Conservation (phyloP, 768 basidiomycete genomes). For the Obba rivulosa region DNA sequence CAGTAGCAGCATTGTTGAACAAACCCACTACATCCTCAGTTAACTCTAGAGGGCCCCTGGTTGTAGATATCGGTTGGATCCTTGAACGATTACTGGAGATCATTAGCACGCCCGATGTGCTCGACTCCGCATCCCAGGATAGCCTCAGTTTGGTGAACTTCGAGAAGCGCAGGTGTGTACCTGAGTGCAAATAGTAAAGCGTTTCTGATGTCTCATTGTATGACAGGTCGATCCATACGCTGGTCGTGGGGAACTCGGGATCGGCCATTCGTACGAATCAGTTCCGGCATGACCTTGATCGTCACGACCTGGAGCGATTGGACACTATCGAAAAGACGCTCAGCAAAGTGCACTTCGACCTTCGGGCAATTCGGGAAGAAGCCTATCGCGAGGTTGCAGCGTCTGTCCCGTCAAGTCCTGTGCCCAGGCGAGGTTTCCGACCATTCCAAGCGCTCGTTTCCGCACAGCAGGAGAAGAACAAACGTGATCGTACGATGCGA, state of each 20-base stretch:
- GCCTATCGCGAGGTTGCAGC: slow-evolving; percentile 58
- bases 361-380: slow-evolving; percentile 71
- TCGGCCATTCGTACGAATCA: slow-evolving; percentile 33
- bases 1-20: slow-evolving; percentile 50
- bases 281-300: slow-evolving; percentile 51
- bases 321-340: slow-evolving; percentile 73
- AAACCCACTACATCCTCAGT: slow-evolving; percentile 42
- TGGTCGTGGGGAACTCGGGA: slow-evolving; percentile 43
- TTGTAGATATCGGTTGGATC: slow-evolving; percentile 79
- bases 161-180: slow-evolving; percentile 72
- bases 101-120: slow-evolving; percentile 65
- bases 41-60: slow-evolving; percentile 45
- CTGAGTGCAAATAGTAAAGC: background rate
- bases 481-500: slow-evolving; percentile 67
- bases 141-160: slow-evolving; percentile 66
- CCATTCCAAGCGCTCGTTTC: slow-evolving; percentile 64
- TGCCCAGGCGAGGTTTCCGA: slow-evolving; percentile 43
- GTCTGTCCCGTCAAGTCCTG: slow-evolving; percentile 37
- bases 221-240: slow-evolving; percentile 57
- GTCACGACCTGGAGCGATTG: slow-evolving; percentile 69
- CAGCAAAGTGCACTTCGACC: slow-evolving; percentile 55
- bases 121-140: slow-evolving; percentile 50
- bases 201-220: background rate
- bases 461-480: slow-evolving; percentile 75
- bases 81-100: slow-evolving; percentile 79